Evolutionary conservation across 2,329 filamentous ascomycete species (phyloP), one percentile per base, ranked within the genome.

Genomic region (Fusarium compactum): DNA sequence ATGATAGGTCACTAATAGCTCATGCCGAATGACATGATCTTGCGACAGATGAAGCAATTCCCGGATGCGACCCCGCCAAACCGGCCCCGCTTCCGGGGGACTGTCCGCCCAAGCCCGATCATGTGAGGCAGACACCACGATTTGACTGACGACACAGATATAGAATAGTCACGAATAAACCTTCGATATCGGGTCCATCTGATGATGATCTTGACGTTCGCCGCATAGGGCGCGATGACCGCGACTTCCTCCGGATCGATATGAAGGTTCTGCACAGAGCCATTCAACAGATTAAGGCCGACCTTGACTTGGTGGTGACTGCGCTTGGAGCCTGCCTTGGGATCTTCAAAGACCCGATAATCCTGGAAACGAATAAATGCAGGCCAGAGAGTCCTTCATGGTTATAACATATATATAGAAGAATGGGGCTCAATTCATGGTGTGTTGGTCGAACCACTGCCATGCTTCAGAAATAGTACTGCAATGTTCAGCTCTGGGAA

Each of bases 81-180:
- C 30, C 59, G 59, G 50, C 50, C 50, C 59, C 59, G 50, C 44
- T 9, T 3, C 38, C 50, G 50, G 61, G 7, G 12, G 9, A n/a
- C 3, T 2, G 11, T 15, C 58, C 57, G 41, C 30, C 8, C 16
- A 38, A 7, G 10, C n/a, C 44, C 51, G 61, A 64, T 64, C 61
- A 64, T 64, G 59, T 64, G 59, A 64, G 32, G 34, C 8, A 51
- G 12, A 4, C 10, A 14, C 51, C 20, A n/a, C 6, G n/a, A 38
- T 24, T 6, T 11, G 27, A 20, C 16, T 29, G 34, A 29, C 2
- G n/a, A 59, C 22, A 12, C 14, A 22, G 45, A 30, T 32, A n/a
- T 10, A 25, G 8, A 50, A 9, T 6, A 38, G 32, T 10, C 41
- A 24, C 9, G 16, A 16, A 44, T 24, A 16, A 18, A 16, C 9